phyloP scores from a whole-genome alignment of 108 stramenopile species.

The Cyclotella kingstonii region DNA sequence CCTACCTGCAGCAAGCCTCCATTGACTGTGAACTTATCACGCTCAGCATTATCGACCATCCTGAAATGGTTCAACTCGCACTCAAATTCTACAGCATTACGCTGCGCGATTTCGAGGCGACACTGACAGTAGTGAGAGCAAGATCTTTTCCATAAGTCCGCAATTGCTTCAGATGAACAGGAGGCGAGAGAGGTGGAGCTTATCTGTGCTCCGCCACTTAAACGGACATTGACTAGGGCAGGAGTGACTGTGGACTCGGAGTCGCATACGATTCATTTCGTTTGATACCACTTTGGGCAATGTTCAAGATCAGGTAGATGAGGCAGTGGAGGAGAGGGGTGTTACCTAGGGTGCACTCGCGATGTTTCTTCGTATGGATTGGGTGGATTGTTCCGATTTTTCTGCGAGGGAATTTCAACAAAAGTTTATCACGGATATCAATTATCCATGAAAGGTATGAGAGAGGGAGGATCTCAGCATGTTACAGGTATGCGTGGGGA shows the following conservation, averaged over 20 bases:
- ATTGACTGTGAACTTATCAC: constrained; percentile 61
- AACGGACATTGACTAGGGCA: constrained; percentile 51
- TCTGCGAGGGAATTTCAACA: constrained; percentile 61
- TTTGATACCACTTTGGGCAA: constrained; percentile 41
- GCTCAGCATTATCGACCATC: constrained; percentile 56
- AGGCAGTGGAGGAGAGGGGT: constrained; percentile 26
- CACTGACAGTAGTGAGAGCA: constrained; percentile 20
- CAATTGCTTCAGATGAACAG: constrained; percentile 41
- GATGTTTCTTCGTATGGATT: constrained; percentile 63
- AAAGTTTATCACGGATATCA: constrained; percentile 58
- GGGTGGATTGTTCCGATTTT: constrained; percentile 37
- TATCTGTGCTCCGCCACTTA: constrained; percentile 59
- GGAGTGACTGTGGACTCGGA: constrained; percentile 57
- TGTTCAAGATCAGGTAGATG: constrained; percentile 35
- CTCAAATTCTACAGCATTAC: constrained; percentile 51
- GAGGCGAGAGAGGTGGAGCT: constrained; percentile 53
- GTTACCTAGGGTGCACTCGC: constrained; percentile 54
- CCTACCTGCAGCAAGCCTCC: constrained; percentile 30
- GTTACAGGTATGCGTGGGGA: constrained; percentile 46
- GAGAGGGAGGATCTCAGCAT: constrained; percentile 40
- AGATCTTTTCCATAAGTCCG: constrained; percentile 33
- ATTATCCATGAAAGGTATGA: too few relatives aligned
- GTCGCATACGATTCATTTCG: constrained; percentile 46
- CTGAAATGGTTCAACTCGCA: constrained; percentile 57
- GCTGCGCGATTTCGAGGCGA: constrained; percentile 42